A percentile compares a stretch with the other conserved stretches of the same genome.
These are phyloP conservation scores for Trichoderma virens DNA, from an alignment of 495 filamentous ascomycete species.

Conservation along the genomic window DNA sequence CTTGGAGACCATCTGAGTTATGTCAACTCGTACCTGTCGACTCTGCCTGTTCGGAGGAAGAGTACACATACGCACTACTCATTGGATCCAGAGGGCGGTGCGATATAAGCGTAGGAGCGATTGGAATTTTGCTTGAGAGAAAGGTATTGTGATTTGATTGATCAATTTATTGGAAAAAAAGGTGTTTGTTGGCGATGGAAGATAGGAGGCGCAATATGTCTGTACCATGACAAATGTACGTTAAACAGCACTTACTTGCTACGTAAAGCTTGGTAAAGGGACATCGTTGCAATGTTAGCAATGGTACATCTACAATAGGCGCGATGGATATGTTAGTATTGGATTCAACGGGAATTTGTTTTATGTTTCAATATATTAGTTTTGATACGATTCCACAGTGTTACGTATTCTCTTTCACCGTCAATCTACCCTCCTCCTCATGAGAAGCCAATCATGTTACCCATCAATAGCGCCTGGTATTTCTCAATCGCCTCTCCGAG, in stretches of 20 bases:
- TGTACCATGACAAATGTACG: too few species aligned
- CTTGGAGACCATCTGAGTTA: slow-evolving; percentile 37
- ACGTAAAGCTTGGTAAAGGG: not conserved
- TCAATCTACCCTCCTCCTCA: not conserved
- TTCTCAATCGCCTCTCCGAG: slow-evolving; percentile 72
- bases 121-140: not conserved
- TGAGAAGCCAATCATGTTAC: slow-evolving; percentile 47
- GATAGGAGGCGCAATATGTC: not conserved
- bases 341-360: too few species aligned
- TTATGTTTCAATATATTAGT: too few species aligned
- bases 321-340: too few species aligned
- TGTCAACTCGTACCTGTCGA: slow-evolving; percentile 21
- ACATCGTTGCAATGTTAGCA: not conserved
- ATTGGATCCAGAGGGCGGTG: not conserved
- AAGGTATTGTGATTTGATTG: not conserved
- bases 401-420: not conserved
- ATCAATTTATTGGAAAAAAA: not conserved
- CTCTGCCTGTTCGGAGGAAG: slow-evolving; percentile 20
- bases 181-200: not conserved
- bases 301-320: not conserved
- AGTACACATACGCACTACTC: not conserved
- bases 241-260: not conserved
- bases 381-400: not conserved
- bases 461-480: slow-evolving; percentile 61
- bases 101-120: not conserved